Base-by-base conservation (phyloP, 1,139 yeast species). In the Zygoascus hellenicus region DNA sequence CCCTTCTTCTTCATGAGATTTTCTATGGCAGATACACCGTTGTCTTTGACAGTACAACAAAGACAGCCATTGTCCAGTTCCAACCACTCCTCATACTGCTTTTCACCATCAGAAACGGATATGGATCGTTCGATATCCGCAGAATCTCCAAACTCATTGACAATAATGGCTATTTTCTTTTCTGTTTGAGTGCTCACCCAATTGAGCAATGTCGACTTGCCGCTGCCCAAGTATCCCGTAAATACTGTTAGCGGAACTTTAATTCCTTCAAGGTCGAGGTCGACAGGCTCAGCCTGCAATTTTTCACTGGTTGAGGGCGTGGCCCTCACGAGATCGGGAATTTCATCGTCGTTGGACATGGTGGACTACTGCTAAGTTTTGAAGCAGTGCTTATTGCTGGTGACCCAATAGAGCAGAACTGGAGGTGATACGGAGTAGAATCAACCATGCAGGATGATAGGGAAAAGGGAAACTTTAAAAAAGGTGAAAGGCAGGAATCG, bases 51-150 rank as follows among this genome's bases (percentile, higher is more conserved):
- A 0, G 97, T 86, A 59, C 98, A 92, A 62, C 99, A 92, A 45
- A 94, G 73, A 65, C 99, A 92, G 1, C 98, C 98, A 62, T 92
- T 92, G 2, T 96, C 97, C 29, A 92, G 70, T 64, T 92, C 98
- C 3, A 92, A 72, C 98, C 98, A 94, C 62, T 92, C 97, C 59
- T 89, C 87, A 45, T 86, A 83, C 9, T 54, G 46, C 39, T 60
- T 63, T 15, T 34, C n/a, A 17, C 71, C 67, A 55, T 83, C 86
- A 54, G 81, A 76, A 10, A 92, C 82, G 0, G 95, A 84, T 49
- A 92, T 76, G 0, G 95, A 78, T 63, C 84, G 84, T 63, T 92
- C 99, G 51, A 92, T 89, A 45, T 83, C 94, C 13, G 90, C 78
- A 0, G 97, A 51, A 35, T 66, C 68, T 5, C 70, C 69, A 50